Evolutionary conservation across 2,329 filamentous ascomycete genomes (phyloP), one percentile per base, ranked within the genome.

Genomic region (Keithomyces neogunnii): DNA sequence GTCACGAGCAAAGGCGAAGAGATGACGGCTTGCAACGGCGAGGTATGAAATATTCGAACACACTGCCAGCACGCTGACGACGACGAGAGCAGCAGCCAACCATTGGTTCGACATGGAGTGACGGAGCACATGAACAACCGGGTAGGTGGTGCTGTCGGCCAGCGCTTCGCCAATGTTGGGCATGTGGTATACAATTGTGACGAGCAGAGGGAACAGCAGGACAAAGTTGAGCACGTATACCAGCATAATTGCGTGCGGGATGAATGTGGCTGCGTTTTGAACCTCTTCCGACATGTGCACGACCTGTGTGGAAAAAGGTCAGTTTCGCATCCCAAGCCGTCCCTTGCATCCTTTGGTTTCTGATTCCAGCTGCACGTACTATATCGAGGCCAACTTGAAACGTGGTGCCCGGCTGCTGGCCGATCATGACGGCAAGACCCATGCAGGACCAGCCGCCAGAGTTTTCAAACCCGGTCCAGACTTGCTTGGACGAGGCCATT

Each of bases 251-350:
- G 51, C 52, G 32, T 48, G 46, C 29, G 54, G 55, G 2, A 57
- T 52, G 13, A 50, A 52, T 30, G 32, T 40, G 9, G 54, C 48
- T 3, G 55, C 55, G 33, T 57, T 50, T 43, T 52, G 46, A 32
- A 57, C 55, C 38, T 57, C 53, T n/a, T 56, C 55, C 9, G 52
- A 42, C 49, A 57, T 53, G 52, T 56, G 53, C 9, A 46, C 54
- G 9, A 47, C 49, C 31, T 50, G 19, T 8, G 45, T 31, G 2
- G 45, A 47, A 36, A 3, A 10, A 33, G 2, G 33, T 35, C 6
- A 11, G 6, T 35, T 7, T 6, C 33, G 33, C 11, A 35, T 35
- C 19, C 19, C 19, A 19, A 35, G 11, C 11, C 33, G 33, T 11
- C 33, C 6, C 33, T 13, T 31, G 40, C 26, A 13, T 26, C 9